Conservation (phyloP, 139 green algal genomes). For the Chlamydomonas schloesseri region DNA sequence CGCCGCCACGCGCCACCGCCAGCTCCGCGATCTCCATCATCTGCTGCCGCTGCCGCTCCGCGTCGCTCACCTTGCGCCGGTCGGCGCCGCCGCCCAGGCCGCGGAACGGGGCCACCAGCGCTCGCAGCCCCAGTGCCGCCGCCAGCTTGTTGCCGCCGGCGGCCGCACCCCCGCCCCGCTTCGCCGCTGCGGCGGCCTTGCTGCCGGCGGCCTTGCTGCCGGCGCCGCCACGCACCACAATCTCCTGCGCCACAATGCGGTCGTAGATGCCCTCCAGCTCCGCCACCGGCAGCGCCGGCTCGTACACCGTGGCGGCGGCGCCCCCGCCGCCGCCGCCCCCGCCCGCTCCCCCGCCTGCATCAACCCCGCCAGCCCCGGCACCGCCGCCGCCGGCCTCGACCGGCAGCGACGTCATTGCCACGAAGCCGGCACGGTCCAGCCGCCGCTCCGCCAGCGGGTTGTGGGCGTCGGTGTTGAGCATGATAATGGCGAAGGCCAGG, state of each 20-base stretch:
- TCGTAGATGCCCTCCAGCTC: conserved; percentile 87
- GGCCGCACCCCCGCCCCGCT: not conserved
- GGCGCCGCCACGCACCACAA: conserved; percentile 58
- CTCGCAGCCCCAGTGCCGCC: conserved; percentile 71
- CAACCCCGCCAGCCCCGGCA: too few species aligned
- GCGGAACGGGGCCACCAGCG: conserved; percentile 60
- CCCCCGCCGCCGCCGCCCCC: too few species aligned
- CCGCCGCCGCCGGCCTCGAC: conserved; percentile 26
- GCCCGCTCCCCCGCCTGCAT: too few species aligned
- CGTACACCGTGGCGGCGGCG: conserved; percentile 43
- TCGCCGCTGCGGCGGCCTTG: not conserved
- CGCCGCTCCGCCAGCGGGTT: conserved; percentile 91
- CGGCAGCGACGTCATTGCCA: conserved; percentile 79
- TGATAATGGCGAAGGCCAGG: conserved; percentile 93
- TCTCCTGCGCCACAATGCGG: conserved; percentile 80
- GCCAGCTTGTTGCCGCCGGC: conserved; percentile 64
- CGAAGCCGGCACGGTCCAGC: conserved; percentile 83
- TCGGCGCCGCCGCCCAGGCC: not conserved
- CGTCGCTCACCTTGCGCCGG: conserved; percentile 19
- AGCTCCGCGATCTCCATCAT: conserved; percentile 64
- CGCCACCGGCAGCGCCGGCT: conserved; percentile 75
- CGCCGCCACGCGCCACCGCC: conserved; percentile 55
- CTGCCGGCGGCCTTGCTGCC: not conserved
- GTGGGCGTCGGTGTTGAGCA: conserved; percentile 98
- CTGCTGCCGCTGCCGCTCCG: conserved; percentile 56